Base-by-base conservation (phyloP, 1,284 basidiomycete genomes). In the Leucoagaricus sp. region DNA sequence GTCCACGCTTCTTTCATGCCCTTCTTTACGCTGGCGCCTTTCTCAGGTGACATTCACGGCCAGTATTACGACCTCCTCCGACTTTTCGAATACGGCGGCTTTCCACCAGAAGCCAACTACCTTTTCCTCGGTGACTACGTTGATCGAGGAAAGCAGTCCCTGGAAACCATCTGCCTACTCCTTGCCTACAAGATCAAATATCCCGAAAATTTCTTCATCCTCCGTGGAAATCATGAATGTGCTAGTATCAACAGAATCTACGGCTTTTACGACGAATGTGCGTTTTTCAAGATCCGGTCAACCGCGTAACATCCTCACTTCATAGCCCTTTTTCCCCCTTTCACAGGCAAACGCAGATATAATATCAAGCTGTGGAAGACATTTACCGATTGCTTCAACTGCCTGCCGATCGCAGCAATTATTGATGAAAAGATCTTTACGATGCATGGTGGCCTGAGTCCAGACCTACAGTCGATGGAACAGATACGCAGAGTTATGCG, bases 311-410 rank as follows among this genome's bases (percentile, higher is more conserved):
- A 33, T 36, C 42, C 23, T 45, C 54, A 41, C 41, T 51, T 53
- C 41, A 36, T 38, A 49, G 46, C 61, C 26, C 45, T 29, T 55
- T 56, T 57, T 58, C 47, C 60, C 58, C 12, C 4, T n/a, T 53
- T 26, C 21, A 41, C 71, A 94, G 93, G 93, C 84, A 96, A 96
- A 81, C 92, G 94, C 70, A 87, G 94, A 69, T 96, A 96, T 82
- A 96, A 96, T 80, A 96, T 96, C 82, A 96, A 96, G 75, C 82
- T 96, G 67, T 96, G 94, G 94, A 96, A 96, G 82, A 96, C 94
- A 42, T 96, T 96, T 73, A 96, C 94, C 53, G 94, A 96, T 74
- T 96, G 94, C 78, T 96, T 96, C 83, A 96, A 96, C 77, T 96
- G 94, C 71, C 79, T 96, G 61, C 94, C 94, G 42, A 96, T 96